Evolutionary conservation across 2,329 filamentous ascomycete species (phyloP), one percentile per base, ranked within the genome.

Genomic region (Trichoderma semiorbis): DNA sequence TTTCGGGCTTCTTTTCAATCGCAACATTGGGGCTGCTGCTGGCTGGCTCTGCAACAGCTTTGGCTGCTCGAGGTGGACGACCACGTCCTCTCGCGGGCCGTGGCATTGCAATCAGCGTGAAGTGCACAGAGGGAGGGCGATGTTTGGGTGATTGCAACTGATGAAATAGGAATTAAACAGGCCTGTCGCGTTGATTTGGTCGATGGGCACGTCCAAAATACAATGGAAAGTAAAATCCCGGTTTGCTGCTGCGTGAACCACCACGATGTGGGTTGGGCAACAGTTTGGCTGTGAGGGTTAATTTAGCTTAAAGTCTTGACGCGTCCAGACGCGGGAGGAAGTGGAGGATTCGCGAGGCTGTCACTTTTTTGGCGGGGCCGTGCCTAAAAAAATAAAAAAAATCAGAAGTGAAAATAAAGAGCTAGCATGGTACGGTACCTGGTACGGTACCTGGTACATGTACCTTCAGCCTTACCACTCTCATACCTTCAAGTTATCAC

Each of bases 81-180:
- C 75, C 76, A 72, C 78, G 78, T 72, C 75, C 72, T 71, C 77
- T 78, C 75, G 74, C 77, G 32, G 78, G 75, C 70, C 78, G 78
- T 68, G 78, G 77, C 78, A 79, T 79, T 70, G 74, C 43, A 55
- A 28, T 26, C n/a, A 12, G 55, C 55, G 65, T 14, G 53, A 34
- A 68, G 12, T 47, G 53, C 12, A 21, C 24, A 47, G 3, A n/a
- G 36, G 26, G 14, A 11, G 5, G 10, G 8, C 11, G 21, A 53
- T 36, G 16, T 18, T 53, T 11, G 21, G 6, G 39, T 57, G 21
- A 5, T 47, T 32, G 26, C 50, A 16, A 16, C 24, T 39, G 55
- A 58, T 39, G 30, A 43, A 14, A 5, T 1, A 18, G 7, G 12
- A 11, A 43, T 18, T 18, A 30, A 18, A 11, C 8, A 39, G 32